These are phyloP conservation scores for Cyberlindnera mycetangii DNA, from an alignment of 805 yeast genomes.

Conservation along the genomic window DNA sequence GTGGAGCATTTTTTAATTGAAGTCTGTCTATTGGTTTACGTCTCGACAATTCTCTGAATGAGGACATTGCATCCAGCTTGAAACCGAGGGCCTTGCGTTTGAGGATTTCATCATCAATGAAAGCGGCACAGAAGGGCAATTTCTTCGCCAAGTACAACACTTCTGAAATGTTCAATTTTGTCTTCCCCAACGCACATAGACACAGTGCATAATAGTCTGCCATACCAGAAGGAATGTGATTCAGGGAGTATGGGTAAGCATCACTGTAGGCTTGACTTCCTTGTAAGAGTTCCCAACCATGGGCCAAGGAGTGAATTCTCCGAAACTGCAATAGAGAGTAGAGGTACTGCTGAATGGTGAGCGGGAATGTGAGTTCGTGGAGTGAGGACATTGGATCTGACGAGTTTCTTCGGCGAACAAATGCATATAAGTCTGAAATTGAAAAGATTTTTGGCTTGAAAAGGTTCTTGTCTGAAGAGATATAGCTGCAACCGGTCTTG, in stretches of 20 bases:
- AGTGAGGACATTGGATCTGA: slow-evolving; percentile 2
- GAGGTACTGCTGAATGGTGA: slow-evolving; percentile 3
- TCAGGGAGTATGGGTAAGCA: slow-evolving; percentile 12
- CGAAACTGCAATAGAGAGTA: slow-evolving; percentile 5
- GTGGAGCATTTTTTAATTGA: not conserved
- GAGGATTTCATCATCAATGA: slow-evolving; percentile 11
- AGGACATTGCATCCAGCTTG: slow-evolving; percentile 6
- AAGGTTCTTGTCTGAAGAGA: slow-evolving; percentile 7
- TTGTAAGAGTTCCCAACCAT: slow-evolving; percentile 5
- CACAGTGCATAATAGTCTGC: slow-evolving; percentile 6
- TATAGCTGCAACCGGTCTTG: slow-evolving; percentile 11
- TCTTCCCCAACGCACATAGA: not conserved
- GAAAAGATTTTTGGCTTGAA: slow-evolving; percentile 7
- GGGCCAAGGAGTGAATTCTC: slow-evolving; percentile 7
- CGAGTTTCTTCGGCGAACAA: slow-evolving; percentile 1
- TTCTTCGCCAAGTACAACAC: slow-evolving; percentile 3
- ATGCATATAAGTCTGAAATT: slow-evolving; percentile 4
- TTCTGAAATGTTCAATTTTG: not conserved
- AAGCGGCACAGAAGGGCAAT: slow-evolving; percentile 14
- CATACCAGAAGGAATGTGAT: slow-evolving; percentile 13
- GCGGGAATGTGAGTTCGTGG: slow-evolving; percentile 8
- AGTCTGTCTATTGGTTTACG: not conserved
- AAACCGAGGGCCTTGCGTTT: slow-evolving; percentile 2
- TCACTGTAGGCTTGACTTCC: slow-evolving; percentile 7
- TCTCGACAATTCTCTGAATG: slow-evolving; percentile 2